Percentiles rank a stretch among this genome's conserved stretches.
phyloP scores from a whole-genome alignment of 306 rosid species.

The Cucumis melo region DNA sequence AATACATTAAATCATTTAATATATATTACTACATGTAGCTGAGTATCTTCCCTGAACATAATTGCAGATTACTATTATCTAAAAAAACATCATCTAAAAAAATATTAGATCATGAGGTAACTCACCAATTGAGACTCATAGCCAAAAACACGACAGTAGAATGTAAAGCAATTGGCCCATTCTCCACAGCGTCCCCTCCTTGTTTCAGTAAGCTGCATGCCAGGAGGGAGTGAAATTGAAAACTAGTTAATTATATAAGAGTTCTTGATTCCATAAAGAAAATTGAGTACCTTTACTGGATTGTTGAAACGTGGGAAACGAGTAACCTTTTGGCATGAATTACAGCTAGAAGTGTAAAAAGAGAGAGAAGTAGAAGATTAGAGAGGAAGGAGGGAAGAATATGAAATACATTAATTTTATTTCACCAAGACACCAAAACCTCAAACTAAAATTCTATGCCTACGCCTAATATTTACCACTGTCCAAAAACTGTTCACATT shows the following conservation, averaged over 20 bases:
- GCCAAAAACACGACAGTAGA: constrained; percentile 89
- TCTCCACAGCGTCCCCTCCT: constrained; percentile 94
- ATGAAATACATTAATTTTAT: neutral
- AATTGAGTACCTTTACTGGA: constrained; percentile 53
- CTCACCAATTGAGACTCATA: constrained; percentile 80
- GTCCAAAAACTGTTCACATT: neutral
- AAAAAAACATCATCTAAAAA: neutral
- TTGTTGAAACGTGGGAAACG: constrained; percentile 91
- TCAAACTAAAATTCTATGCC: neutral
- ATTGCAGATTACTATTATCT: neutral
- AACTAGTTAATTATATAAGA: constrained; percentile 9
- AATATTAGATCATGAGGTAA: constrained; percentile 3
- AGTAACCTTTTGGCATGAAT: constrained; percentile 31
- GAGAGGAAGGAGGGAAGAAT: neutral
- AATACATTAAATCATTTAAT: too few species aligned
- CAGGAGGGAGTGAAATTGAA: constrained; percentile 4
- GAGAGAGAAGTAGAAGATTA: neutral
- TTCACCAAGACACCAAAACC: neutral
- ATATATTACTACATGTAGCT: neutral
- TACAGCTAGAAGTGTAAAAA: constrained; percentile 43
- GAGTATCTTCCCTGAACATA: neutral
- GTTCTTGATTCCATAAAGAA: constrained; percentile 6
- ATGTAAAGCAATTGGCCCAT: constrained; percentile 97
- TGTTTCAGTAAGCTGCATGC: constrained; percentile 79
- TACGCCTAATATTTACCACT: neutral